A percentile compares a stretch with the other conserved stretches of the same genome.
Evolutionary conservation across 2,329 filamentous ascomycete genomes (phyloP).

Genomic region (Ceratocystis destructans): DNA sequence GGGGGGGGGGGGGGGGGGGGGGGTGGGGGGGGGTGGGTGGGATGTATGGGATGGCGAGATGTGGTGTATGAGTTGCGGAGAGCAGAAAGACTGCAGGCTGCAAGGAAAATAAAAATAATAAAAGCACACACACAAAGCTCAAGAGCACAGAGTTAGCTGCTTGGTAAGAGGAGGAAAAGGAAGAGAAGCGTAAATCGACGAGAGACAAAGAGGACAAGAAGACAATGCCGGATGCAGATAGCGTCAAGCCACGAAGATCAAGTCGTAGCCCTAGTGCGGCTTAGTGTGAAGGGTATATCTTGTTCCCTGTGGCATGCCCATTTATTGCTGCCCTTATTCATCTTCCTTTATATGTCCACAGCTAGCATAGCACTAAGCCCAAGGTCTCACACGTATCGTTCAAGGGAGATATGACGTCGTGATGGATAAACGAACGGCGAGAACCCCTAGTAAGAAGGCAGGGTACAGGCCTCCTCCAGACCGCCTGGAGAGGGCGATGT

Average conservation of each 20-base stretch:
- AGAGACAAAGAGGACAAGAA: neutral
- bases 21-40: no score
- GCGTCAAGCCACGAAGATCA: neutral
- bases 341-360: neutral
- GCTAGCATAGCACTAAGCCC: neutral
- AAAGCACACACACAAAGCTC: neutral
- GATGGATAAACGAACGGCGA: neutral
- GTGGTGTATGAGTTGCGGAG: no score
- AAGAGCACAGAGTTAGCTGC: neutral
- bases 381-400: conserved; percentile 6
- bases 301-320: neutral
- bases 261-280: neutral
- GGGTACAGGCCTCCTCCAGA: neutral
- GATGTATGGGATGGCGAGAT: no score
- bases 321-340: neutral
- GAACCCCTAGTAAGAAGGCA: neutral
- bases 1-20: no score
- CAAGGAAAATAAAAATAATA: neutral
- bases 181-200: neutral
- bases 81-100: neutral
- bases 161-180: neutral
- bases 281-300: neutral
- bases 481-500: neutral
- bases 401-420: conserved; percentile 2
- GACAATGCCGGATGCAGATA: neutral